Percentiles rank a stretch among this genome's conserved stretches.
Conservation (phyloP, 371 early-diverging fungal species). For the Encephalitozoon romaleae region DNA sequence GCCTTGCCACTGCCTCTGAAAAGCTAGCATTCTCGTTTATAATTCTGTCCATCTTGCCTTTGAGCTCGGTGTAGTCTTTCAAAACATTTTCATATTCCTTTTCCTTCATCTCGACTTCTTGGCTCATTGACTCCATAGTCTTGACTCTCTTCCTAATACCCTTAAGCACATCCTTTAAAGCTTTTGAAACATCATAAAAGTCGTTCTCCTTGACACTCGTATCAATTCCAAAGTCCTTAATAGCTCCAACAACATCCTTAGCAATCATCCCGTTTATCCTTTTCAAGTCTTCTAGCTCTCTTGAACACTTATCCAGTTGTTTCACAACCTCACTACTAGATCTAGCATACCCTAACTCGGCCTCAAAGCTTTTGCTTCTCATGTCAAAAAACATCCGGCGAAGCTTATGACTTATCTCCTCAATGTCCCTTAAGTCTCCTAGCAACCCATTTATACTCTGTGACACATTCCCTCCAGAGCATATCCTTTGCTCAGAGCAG, state of each 20-base stretch:
- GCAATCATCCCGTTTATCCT: not conserved
- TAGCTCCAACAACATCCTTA: not conserved
- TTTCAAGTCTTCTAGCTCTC: not conserved
- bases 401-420: not conserved
- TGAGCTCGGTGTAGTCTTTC: not conserved
- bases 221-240: constrained; percentile 14
- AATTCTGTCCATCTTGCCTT: constrained; percentile 13
- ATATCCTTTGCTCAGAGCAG: not conserved
- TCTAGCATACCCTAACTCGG: not conserved
- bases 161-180: not conserved
- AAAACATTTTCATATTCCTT: not conserved
- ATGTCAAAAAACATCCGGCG: not conserved
- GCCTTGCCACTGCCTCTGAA: constrained; percentile 27
- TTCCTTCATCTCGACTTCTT: not conserved
- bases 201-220: constrained; percentile 21
- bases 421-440: not conserved
- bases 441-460: not conserved
- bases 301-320: not conserved
- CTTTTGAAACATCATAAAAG: not conserved
- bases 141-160: not conserved
- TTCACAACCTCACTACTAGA: not conserved
- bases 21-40: constrained; percentile 39
- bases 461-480: not conserved
- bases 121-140: not conserved
- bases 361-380: not conserved